These are phyloP conservation scores for Yamadazyma kitorensis DNA, from an alignment of 805 yeast genomes.

Conservation along the genomic window DNA sequence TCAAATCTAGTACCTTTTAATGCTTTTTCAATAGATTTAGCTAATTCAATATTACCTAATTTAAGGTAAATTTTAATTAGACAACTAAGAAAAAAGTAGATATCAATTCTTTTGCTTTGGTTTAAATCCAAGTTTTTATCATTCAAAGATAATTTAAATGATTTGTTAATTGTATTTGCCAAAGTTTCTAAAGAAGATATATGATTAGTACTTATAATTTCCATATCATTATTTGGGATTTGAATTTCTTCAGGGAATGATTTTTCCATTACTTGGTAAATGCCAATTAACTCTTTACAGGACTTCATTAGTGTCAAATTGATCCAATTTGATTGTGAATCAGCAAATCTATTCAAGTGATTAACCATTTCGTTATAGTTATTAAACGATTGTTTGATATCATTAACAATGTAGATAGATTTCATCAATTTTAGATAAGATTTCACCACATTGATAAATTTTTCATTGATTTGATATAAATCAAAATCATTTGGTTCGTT, in stretches of 20 bases:
- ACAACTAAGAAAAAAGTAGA: slow-evolving; percentile 67
- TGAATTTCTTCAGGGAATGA: slow-evolving; percentile 25
- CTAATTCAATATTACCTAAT: slow-evolving; percentile 66
- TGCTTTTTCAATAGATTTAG: slow-evolving; percentile 71
- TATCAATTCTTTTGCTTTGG: slow-evolving; percentile 56
- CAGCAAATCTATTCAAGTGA: slow-evolving; percentile 51
- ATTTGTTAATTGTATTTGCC: slow-evolving; percentile 63
- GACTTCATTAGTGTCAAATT: slow-evolving; percentile 40
- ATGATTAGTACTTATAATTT: slow-evolving; percentile 11
- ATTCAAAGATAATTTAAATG: slow-evolving; percentile 74
- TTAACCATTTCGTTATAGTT: slow-evolving; percentile 42
- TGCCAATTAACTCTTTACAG: slow-evolving; percentile 39
- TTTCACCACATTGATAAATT: slow-evolving; percentile 31
- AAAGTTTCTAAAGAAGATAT: slow-evolving; percentile 45
- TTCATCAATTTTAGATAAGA: slow-evolving; percentile 34
- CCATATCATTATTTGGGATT: slow-evolving; percentile 14
- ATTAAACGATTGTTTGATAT: slow-evolving; percentile 30
- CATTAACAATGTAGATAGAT: slow-evolving; percentile 28
- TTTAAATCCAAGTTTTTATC: slow-evolving; percentile 60
- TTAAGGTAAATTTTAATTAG: slow-evolving; percentile 68
- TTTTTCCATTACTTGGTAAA: slow-evolving; percentile 35
- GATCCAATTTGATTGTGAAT: slow-evolving; percentile 52
- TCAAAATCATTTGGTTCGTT: slow-evolving; percentile 41
- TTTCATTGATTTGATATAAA: slow-evolving; percentile 34
- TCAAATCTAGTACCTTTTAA: slow-evolving; percentile 50